Conservation (phyloP, 768 basidiomycete species). For the Boletus subparvulus region DNA sequence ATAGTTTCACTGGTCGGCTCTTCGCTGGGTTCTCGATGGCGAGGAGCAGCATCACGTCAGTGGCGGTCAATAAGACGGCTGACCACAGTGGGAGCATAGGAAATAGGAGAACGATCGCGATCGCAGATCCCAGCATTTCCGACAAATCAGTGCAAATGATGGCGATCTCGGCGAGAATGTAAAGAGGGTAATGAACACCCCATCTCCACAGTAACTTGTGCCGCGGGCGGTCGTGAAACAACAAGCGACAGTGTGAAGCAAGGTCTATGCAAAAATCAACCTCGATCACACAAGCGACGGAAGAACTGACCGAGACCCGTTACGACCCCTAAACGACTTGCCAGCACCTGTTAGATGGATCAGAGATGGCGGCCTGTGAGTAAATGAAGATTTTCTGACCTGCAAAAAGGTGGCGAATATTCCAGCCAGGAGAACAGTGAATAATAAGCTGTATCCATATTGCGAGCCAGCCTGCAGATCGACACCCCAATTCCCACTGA, state of each 20-base stretch:
- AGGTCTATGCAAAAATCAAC: slow-evolving; percentile 44
- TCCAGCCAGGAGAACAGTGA: slow-evolving; percentile 81
- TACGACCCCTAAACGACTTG: slow-evolving; percentile 78
- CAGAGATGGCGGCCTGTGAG: neutral
- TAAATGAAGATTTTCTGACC: slow-evolving; percentile 31
- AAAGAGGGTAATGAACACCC: slow-evolving; percentile 64
- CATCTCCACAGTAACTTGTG: slow-evolving; percentile 57
- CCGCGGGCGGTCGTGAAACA: slow-evolving; percentile 63
- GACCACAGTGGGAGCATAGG: slow-evolving; percentile 68
- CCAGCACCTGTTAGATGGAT: slow-evolving; percentile 54
- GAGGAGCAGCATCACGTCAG: slow-evolving; percentile 70
- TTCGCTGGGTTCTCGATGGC: slow-evolving; percentile 68
- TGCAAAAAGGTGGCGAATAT: slow-evolving; percentile 83
- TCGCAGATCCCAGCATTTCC: slow-evolving; percentile 79
- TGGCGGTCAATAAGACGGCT: slow-evolving; percentile 64
- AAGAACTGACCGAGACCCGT: slow-evolving; percentile 66
- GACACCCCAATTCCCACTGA: slow-evolving; percentile 85
- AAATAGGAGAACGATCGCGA: slow-evolving; percentile 75
- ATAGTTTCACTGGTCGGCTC: slow-evolving; percentile 62
- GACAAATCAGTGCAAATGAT: slow-evolving; percentile 80
- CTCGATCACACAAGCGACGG: neutral
- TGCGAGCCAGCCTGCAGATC: slow-evolving; percentile 84
- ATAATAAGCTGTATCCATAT: slow-evolving; percentile 84
- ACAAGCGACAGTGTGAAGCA: slow-evolving; percentile 61
- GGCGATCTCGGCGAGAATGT: slow-evolving; percentile 62